Percentiles rank a stretch among this genome's conserved stretches.
Conservation (phyloP, 306 rosid genomes). For the Hylodesmum podocarpum region DNA sequence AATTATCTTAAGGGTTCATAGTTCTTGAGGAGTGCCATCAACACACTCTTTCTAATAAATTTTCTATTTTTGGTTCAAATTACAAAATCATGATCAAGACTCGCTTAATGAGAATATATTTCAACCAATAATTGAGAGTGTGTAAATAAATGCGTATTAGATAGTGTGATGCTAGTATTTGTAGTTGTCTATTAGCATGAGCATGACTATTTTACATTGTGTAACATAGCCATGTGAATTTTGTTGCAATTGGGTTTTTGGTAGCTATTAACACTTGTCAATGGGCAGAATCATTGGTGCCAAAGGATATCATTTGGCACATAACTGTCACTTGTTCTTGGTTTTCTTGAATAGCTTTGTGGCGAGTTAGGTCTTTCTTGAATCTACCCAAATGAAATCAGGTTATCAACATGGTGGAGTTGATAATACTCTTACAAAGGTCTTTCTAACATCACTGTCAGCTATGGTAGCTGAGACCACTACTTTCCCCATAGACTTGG, state of each 20-base stretch:
- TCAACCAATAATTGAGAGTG: no score
- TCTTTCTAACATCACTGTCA: conserved; percentile 59
- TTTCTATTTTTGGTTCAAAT: no score
- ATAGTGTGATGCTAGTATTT: no score
- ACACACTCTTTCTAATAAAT: no score
- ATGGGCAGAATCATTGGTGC: conserved; percentile 11
- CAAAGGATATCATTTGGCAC: neutral
- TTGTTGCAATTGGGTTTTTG: neutral
- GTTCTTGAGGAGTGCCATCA: no score
- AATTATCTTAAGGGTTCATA: neutral
- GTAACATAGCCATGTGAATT: neutral
- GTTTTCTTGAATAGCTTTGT: neutral
- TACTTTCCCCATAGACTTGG: conserved; percentile 81
- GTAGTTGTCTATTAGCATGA: neutral
- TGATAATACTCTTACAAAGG: conserved; percentile 40
- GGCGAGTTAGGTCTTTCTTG: conserved; percentile 19
- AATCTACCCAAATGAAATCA: conserved; percentile 38
- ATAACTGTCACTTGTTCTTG: neutral
- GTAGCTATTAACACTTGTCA: neutral
- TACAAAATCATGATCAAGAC: no score
- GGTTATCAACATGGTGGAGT: conserved; percentile 37
- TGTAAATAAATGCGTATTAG: no score
- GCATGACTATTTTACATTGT: neutral
- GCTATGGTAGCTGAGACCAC: conserved; percentile 90
- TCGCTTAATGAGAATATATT: no score